A percentile compares a stretch with the other conserved stretches of the same genome.
These are phyloP conservation scores for Funneliformis mosseae DNA, from an alignment of 192 early-diverging fungal genomes.

Conservation along the genomic window DNA sequence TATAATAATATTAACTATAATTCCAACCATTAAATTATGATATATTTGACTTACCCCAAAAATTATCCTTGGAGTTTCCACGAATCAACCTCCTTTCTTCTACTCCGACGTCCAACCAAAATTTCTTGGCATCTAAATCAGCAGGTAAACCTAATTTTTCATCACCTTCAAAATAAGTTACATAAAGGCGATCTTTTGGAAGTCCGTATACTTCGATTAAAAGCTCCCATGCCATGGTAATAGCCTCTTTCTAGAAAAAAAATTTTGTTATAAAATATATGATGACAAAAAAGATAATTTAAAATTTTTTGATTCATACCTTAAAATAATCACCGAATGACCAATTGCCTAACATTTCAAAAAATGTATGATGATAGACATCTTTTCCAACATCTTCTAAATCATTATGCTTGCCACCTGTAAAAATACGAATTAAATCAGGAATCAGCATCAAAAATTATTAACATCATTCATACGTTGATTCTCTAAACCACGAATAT, in stretches of 20 bases:
- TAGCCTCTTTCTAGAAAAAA: slow-evolving; percentile 74
- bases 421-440: background rate
- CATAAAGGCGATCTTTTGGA: slow-evolving; percentile 87
- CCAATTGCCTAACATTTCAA: slow-evolving; percentile 99
- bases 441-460: background rate
- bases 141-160: slow-evolving; percentile 73
- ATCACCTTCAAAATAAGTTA: slow-evolving; percentile 97
- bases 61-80: slow-evolving; percentile 93
- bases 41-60: slow-evolving; percentile 75
- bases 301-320: slow-evolving; percentile 40
- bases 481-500: background rate
- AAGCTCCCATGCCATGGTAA: slow-evolving; percentile 88
- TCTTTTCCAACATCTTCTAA: slow-evolving; percentile 98
- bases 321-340: slow-evolving; percentile 99
- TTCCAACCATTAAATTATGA: background rate
- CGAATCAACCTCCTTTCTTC: slow-evolving; percentile 82
- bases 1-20: background rate
- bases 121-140: slow-evolving; percentile 87
- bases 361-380: slow-evolving; percentile 99
- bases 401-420: slow-evolving; percentile 98
- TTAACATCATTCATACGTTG: background rate
- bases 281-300: background rate
- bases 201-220: slow-evolving; percentile 85
- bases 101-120: slow-evolving; percentile 91
- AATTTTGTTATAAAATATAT: background rate